Evolutionary conservation across 2,329 filamentous ascomycete genomes (phyloP).

Genomic region (Hymenoscyphus fraxineus): DNA sequence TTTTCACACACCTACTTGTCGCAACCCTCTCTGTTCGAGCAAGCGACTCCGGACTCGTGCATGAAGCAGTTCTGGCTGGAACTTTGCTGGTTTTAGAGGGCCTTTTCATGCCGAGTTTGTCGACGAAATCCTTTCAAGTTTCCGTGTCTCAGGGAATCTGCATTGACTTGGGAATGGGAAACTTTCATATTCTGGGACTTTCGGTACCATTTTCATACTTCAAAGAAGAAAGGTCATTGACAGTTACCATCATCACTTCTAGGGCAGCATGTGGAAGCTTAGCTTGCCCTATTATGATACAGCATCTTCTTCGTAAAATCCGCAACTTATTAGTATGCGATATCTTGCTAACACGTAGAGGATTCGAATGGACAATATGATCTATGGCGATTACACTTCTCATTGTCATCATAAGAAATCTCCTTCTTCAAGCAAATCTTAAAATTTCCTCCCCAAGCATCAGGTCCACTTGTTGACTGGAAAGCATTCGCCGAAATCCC

Average conservation of each 20-base stretch:
- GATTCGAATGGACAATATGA: slow-evolving; percentile 44
- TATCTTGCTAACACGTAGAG: background rate
- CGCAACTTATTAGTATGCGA: too few relatives aligned
- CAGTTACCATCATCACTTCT: slow-evolving; percentile 37
- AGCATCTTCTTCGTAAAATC: slow-evolving; percentile 40
- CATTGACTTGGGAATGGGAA: slow-evolving; percentile 41
- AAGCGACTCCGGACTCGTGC: slow-evolving; percentile 36
- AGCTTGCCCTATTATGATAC: slow-evolving; percentile 43
- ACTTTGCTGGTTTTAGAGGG: slow-evolving; percentile 37
- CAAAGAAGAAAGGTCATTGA: slow-evolving; percentile 36
- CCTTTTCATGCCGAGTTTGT: slow-evolving; percentile 39
- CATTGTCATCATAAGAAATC: background rate
- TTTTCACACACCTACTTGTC: slow-evolving; percentile 39
- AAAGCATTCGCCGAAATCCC: background rate
- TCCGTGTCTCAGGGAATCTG: slow-evolving; percentile 43
- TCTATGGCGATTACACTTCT: slow-evolving; percentile 40
- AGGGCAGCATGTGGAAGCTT: slow-evolving; percentile 43
- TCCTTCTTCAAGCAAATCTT: background rate
- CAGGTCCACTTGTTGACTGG: background rate
- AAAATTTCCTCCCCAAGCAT: background rate
- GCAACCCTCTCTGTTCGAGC: slow-evolving; percentile 37
- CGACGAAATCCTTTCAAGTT: slow-evolving; percentile 41
- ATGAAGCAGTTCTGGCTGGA: slow-evolving; percentile 28
- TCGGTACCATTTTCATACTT: slow-evolving; percentile 43
- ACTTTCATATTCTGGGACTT: slow-evolving; percentile 40